Evolutionary conservation across 768 basidiomycete genomes (phyloP).

Genomic region (Hygrocybe coccinea): DNA sequence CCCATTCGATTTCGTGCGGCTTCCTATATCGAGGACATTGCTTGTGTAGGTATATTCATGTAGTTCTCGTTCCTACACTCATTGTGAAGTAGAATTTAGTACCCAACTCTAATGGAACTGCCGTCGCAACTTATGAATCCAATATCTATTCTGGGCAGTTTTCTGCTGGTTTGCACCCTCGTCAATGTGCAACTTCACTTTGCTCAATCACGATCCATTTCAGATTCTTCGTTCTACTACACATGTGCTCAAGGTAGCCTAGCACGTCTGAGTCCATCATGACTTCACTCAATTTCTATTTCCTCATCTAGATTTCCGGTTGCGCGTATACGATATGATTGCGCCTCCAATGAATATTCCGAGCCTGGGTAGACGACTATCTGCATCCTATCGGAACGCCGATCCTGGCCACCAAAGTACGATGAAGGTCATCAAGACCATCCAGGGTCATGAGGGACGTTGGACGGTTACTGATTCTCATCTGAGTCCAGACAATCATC

Average conservation of each 20-base stretch:
- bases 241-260: constrained; percentile 78
- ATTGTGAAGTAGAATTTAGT: constrained; percentile 50
- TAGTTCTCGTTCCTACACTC: neutral
- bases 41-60: constrained; percentile 41
- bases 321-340: constrained; percentile 83
- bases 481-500: constrained; percentile 82
- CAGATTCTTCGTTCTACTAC: constrained; percentile 89
- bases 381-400: neutral
- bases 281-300: neutral
- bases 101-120: constrained; percentile 76
- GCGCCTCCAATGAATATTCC: constrained; percentile 35
- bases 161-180: constrained; percentile 51
- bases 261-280: neutral
- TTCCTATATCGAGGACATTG: constrained; percentile 48
- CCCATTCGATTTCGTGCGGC: constrained; percentile 30
- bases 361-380: constrained; percentile 6
- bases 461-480: constrained; percentile 98
- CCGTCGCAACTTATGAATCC: constrained; percentile 64
- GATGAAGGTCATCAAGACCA: constrained; percentile 53
- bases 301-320: constrained; percentile 63
- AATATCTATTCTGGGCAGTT: constrained; percentile 87
- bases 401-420: constrained; percentile 33
- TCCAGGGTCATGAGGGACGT: constrained; percentile 67
- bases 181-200: neutral
- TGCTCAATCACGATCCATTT: constrained; percentile 1